Conservation (phyloP, 169 alveolate genomes). For the Plasmodium relictum region DNA sequence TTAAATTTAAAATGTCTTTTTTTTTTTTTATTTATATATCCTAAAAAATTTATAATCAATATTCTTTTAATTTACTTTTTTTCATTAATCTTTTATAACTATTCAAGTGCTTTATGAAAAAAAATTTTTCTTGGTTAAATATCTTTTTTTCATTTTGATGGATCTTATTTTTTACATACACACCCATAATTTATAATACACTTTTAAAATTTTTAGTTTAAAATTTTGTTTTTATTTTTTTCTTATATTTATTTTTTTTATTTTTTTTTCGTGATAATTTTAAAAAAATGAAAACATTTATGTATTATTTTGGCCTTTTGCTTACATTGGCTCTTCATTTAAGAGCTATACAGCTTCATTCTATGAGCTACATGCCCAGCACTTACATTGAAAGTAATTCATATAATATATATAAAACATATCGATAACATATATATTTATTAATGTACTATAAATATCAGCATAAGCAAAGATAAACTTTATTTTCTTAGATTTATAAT, state of each 20-base stretch:
- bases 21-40: conserved; percentile 8
- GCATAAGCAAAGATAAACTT: too few relatives aligned
- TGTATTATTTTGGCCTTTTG: conserved; percentile 32
- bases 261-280: not conserved
- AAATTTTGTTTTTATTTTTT: conserved; percentile 4
- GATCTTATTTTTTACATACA: conserved; percentile 10
- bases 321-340: conserved; percentile 31
- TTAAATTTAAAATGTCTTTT: conserved; percentile 28
- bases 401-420: not conserved
- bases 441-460: not conserved
- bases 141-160: not conserved
- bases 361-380: conserved; percentile 1
- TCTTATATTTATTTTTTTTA: conserved; percentile 9
- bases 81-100: conserved; percentile 20
- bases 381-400: conserved; percentile 64
- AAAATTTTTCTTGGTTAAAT: conserved; percentile 16
- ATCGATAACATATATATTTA: not conserved
- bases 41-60: not conserved
- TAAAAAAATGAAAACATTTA: conserved; percentile 48
- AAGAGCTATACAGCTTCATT: conserved; percentile 51
- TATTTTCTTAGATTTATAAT: conserved; percentile 3
- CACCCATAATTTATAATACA: conserved; percentile 7
- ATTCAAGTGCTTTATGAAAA: conserved; percentile 8
- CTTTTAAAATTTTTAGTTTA: conserved; percentile 16
- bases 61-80: conserved; percentile 3